Conservation (phyloP, 2,329 filamentous ascomycete species). For the Talaromyces amestolkiae region DNA sequence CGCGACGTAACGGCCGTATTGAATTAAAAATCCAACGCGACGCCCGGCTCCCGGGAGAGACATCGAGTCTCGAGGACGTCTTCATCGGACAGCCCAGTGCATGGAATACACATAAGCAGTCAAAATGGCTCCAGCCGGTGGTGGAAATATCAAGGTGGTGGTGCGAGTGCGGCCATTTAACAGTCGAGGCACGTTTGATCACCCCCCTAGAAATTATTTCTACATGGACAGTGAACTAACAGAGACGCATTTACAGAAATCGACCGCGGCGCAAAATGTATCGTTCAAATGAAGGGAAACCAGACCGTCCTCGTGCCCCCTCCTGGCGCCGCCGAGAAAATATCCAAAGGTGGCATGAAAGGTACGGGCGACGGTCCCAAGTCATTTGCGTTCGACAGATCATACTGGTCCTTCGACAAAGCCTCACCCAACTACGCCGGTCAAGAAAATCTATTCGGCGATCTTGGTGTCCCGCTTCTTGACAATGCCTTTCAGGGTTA, state of each 20-base stretch:
- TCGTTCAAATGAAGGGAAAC: constrained; percentile 91
- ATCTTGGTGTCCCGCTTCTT: constrained; percentile 82
- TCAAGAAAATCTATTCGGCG: constrained; percentile 83
- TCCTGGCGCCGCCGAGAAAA: constrained; percentile 55
- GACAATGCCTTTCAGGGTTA: constrained; percentile 98
- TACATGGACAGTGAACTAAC: background rate
- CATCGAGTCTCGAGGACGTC: background rate
- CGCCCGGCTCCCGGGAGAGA: constrained; percentile 12
- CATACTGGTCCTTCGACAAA: constrained; percentile 96
- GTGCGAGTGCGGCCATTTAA: constrained; percentile 96
- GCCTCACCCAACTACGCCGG: constrained; percentile 78
- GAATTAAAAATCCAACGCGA: constrained; percentile 16
- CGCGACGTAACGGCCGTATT: constrained; percentile 24
- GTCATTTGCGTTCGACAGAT: constrained; percentile 91
- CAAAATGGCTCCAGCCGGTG: constrained; percentile 68
- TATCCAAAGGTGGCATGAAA: constrained; percentile 57
- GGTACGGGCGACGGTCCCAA: constrained; percentile 68
- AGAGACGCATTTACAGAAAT: constrained; percentile 60
- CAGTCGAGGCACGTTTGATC: constrained; percentile 66
- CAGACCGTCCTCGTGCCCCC: constrained; percentile 85
- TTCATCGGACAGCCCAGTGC: constrained; percentile 23
- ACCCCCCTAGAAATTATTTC: background rate
- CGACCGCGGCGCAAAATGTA: constrained; percentile 89
- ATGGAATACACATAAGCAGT: constrained; percentile 34
- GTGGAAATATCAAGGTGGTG: constrained; percentile 99